A percentile compares a stretch with the other conserved stretches of the same genome.
Evolutionary conservation across 1,284 basidiomycete genomes (phyloP).

Genomic region (Peniophora sp.): DNA sequence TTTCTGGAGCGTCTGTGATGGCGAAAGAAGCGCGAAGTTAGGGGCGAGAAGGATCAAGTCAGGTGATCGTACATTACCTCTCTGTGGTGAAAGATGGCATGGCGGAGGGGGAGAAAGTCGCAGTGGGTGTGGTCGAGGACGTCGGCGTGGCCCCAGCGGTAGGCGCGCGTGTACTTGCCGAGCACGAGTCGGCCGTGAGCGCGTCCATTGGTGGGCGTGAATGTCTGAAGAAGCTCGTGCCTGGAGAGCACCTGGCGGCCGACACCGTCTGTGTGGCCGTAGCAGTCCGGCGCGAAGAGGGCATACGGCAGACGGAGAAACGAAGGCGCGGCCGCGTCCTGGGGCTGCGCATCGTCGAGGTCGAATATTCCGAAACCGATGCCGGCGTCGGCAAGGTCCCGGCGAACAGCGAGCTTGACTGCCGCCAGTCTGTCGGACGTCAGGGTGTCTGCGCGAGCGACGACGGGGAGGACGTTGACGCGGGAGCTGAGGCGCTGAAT

Average conservation of each 20-base stretch:
- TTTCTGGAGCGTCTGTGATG: conserved; percentile 70
- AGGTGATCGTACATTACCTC: conserved; percentile 43
- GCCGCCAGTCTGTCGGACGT: conserved; percentile 80
- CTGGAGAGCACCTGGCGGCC: conserved; percentile 43
- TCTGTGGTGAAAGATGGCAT: conserved; percentile 76
- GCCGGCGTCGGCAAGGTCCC: conserved; percentile 71
- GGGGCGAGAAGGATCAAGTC: conserved; percentile 8
- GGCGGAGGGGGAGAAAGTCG: conserved; percentile 67
- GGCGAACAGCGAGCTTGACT: conserved; percentile 69
- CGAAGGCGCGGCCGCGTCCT: conserved; percentile 37
- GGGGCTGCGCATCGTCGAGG: conserved; percentile 31
- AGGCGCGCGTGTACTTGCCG: conserved; percentile 60
- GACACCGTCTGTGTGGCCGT: conserved; percentile 75
- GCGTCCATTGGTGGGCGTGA: conserved; percentile 41
- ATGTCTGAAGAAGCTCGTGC: conserved; percentile 62
- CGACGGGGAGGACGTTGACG: conserved; percentile 93
- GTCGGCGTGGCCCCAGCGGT: conserved; percentile 75
- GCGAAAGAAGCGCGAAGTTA: no score
- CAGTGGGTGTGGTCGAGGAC: conserved; percentile 69
- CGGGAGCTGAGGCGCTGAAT: conserved; percentile 86
- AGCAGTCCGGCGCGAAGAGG: conserved; percentile 71
- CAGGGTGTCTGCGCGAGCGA: conserved; percentile 86
- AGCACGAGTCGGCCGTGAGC: conserved; percentile 38
- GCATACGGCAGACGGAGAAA: conserved; percentile 66
- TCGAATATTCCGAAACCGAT: conserved; percentile 83